Base-by-base conservation (phyloP, 345 rosid species). In the Mercurialis annua region DNA sequence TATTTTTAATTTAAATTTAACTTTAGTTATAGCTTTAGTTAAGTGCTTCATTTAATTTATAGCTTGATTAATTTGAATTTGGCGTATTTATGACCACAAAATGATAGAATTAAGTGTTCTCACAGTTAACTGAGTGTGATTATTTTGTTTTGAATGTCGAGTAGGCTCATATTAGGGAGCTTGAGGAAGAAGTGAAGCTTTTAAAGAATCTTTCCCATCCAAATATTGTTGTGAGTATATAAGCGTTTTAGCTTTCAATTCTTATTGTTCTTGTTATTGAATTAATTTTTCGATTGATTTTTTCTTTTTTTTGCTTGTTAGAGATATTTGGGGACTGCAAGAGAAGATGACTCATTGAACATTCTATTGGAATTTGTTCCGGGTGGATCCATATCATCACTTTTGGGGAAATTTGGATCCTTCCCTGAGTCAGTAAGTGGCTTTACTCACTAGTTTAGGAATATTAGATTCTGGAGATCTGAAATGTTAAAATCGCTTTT, bases 141-240 rank as follows among this genome's bases (percentile, higher is more conserved):
- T 17, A 5, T 38, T 6, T 36, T 55, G 12, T 55, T 67, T 62
- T n/a, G 51, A 65, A 59, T 74, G 30, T 47, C 44, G 65, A 47
- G 34, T 9, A 75, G 79, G 71, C 74, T 47, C 75, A 75, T 54
- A 70, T 75, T 38, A 66, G 71, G 64, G 79, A 75, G 68, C 79
- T 75, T n/a, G 79, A 75, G 63, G 74, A 75, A 52, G 79, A 75
- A 70, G 79, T 75, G 33, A 75, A 75, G 67, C 79, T 75, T 65
- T 75, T 75, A 11, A 75, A 61, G 71, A 75, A 75, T 66, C 79
- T 70, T 66, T 65, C 79, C 27, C 79, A 75, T 70, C 61, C 64
- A 44, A 75, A 75, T 47, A 75, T 75, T 34, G 79, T 75, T 66
- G 75, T 75, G 60, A 70, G 79, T 75, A 38, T 60, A 26, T n/a